phyloP scores from a whole-genome alignment of 768 basidiomycete genomes.

The Tephrocybe sp. region DNA sequence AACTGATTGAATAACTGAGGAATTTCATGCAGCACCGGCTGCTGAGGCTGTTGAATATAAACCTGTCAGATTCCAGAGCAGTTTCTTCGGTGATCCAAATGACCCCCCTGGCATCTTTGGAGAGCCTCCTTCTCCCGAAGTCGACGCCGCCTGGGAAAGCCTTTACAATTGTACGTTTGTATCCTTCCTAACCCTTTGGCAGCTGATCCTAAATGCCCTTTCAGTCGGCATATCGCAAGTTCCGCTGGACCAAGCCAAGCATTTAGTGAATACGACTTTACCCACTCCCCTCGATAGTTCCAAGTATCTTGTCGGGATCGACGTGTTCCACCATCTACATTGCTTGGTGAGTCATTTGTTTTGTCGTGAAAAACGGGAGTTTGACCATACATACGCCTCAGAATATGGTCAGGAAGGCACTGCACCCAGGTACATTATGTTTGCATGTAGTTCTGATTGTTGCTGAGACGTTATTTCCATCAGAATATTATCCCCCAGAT shows the following conservation, averaged over 20 bases:
- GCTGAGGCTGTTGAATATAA: neutral
- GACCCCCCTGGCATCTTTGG: neutral
- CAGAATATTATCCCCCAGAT: neutral
- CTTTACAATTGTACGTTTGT: neutral
- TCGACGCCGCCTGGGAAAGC: neutral
- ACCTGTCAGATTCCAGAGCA: neutral
- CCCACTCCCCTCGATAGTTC: neutral
- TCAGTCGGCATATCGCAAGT: neutral
- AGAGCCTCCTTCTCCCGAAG: neutral
- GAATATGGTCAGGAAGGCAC: neutral
- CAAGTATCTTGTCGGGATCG: neutral
- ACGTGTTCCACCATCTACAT: neutral
- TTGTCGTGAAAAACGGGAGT: neutral
- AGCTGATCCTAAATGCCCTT: neutral
- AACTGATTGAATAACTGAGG: neutral
- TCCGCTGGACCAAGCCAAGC: neutral
- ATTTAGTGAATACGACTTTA: neutral
- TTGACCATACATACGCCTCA: neutral
- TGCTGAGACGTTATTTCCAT: neutral
- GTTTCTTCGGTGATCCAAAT: neutral
- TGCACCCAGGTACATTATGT: neutral
- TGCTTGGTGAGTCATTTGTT: neutral
- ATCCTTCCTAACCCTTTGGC: no score
- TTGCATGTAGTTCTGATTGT: neutral
- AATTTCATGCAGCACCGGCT: neutral